phyloP scores from a whole-genome alignment of 2,329 filamentous ascomycete species.

The Fusarium metavorans region DNA sequence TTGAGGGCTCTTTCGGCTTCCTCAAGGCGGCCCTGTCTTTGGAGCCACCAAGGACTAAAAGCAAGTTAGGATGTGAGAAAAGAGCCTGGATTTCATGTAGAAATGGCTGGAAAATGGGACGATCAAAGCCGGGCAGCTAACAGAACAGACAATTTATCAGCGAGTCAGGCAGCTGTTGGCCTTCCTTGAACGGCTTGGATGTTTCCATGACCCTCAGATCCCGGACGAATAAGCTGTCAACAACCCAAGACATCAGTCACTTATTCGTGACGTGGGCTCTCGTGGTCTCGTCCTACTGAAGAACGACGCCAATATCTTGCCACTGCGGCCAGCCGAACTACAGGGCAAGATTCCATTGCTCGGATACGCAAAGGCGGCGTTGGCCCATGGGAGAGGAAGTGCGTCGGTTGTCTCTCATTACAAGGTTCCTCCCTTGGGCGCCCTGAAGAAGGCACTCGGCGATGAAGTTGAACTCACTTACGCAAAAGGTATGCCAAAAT shows the following conservation, averaged over 20 bases:
- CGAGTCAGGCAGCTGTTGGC: background rate
- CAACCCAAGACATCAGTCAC: constrained; percentile 35
- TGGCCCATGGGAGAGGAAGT: constrained; percentile 47
- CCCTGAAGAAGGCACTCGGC: constrained; percentile 29
- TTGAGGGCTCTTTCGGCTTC: background rate
- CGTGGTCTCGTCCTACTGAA: constrained; percentile 20
- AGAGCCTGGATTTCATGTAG: background rate
- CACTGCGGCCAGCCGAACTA: constrained; percentile 13
- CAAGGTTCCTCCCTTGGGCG: constrained; percentile 44
- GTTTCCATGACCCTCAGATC: background rate
- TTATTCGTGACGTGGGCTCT: constrained; percentile 25
- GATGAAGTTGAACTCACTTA: constrained; percentile 29
- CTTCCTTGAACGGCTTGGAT: background rate
- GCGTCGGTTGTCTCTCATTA: constrained; percentile 46
- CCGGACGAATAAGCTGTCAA: constrained; percentile 29
- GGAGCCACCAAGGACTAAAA: background rate
- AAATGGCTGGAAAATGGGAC: background rate
- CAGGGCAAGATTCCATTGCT: constrained; percentile 33
- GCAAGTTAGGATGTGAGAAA: background rate
- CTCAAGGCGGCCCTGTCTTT: background rate
- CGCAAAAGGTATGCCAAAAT: constrained; percentile 18
- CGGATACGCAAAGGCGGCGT: constrained; percentile 41
- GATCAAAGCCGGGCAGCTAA: background rate
- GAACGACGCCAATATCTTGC: constrained; percentile 1
- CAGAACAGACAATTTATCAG: background rate